Conservation (phyloP, 2,329 filamentous ascomycete species). For the Calonectria pauciramosa region DNA sequence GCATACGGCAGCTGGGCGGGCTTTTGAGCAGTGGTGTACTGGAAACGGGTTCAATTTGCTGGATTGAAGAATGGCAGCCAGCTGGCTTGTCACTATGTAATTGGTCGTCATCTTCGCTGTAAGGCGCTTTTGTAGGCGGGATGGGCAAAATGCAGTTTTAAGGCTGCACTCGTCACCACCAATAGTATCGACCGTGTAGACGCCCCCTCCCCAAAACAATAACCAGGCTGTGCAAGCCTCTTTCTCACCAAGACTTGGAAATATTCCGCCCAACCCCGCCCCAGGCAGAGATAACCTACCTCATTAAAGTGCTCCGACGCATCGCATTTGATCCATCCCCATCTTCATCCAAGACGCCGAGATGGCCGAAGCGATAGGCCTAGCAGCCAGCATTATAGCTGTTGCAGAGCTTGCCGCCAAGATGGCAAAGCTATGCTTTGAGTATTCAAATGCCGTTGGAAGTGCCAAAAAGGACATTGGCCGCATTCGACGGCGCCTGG, state of each 20-base stretch:
- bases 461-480: slow-evolving; percentile 21
- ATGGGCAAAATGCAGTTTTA: neutral
- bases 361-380: slow-evolving; percentile 8
- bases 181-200: neutral
- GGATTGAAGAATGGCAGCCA: neutral
- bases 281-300: neutral
- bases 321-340: neutral
- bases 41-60: slow-evolving; percentile 1
- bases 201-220: neutral
- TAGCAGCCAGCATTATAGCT: slow-evolving; percentile 14
- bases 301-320: neutral
- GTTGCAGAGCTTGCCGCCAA: slow-evolving; percentile 16
- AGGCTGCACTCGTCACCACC: neutral
- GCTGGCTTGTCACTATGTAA: neutral
- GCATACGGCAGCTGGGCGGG: slow-evolving; percentile 17
- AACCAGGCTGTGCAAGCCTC: neutral
- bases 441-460: slow-evolving; percentile 17
- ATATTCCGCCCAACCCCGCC: neutral
- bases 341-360: neutral
- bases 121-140: neutral
- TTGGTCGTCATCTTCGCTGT: neutral
- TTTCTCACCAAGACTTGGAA: neutral
- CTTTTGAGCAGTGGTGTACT: slow-evolving; percentile 37
- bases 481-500: slow-evolving; percentile 12
- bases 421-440: neutral